These are phyloP conservation scores for Suillus americanus DNA, from an alignment of 768 basidiomycete species.

Conservation along the genomic window DNA sequence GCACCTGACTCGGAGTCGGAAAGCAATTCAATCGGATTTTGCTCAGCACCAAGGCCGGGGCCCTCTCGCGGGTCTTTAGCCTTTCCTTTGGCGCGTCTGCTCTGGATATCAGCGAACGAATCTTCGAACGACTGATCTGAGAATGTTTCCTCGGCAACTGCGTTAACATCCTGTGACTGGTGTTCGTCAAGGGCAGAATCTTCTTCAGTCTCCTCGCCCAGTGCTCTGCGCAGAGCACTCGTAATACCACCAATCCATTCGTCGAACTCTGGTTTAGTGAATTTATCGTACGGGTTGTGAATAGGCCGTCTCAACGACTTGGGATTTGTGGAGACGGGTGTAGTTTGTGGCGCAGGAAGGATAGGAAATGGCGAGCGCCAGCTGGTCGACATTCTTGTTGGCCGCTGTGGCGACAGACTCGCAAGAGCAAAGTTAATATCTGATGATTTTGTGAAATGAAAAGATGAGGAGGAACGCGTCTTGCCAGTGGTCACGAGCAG, in stretches of 20 bases:
- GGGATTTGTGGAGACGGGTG: constrained; percentile 7
- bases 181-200: constrained; percentile 11
- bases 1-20: constrained; percentile 36
- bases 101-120: constrained; percentile 54
- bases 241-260: constrained; percentile 69
- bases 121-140: constrained; percentile 42
- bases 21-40: constrained; percentile 49
- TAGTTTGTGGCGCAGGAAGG: constrained; percentile 8
- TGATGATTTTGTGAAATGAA: not conserved
- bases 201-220: constrained; percentile 43
- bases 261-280: constrained; percentile 67
- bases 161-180: constrained; percentile 19
- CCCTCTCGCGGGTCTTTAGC: constrained; percentile 62
- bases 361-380: constrained; percentile 5
- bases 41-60: constrained; percentile 45
- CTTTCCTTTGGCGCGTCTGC: constrained; percentile 57
- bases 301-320: constrained; percentile 46
- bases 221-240: constrained; percentile 51
- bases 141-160: constrained; percentile 12
- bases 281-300: constrained; percentile 73
- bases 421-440: not conserved
- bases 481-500: constrained; percentile 1
- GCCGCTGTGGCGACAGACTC: not conserved
- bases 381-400: constrained; percentile 5
- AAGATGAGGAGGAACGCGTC: not conserved